A percentile compares a stretch with the other conserved stretches of the same genome.
Evolutionary conservation across 140 eudicot genomes (phyloP).

Genomic region (Cichorium intybus): DNA sequence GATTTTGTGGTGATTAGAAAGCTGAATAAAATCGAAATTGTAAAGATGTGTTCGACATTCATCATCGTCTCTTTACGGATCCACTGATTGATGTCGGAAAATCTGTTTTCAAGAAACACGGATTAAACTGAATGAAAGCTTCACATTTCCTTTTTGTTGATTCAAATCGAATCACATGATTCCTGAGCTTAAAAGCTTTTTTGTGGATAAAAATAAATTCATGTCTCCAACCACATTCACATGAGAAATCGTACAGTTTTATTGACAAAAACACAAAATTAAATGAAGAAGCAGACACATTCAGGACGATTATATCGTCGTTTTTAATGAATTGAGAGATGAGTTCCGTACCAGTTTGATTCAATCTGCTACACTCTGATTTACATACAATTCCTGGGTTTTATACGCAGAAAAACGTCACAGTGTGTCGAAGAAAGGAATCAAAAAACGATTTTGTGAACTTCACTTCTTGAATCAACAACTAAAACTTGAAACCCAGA

Average conservation of each 20-base stretch:
- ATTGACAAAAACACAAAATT: slow-evolving; percentile 7
- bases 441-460: slow-evolving; percentile 25
- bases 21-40: slow-evolving; percentile 38
- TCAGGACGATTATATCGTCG: background rate
- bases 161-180: background rate
- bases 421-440: slow-evolving; percentile 35
- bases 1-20: slow-evolving; percentile 37
- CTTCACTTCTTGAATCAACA: slow-evolving; percentile 19
- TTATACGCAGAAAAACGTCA: background rate
- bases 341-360: slow-evolving; percentile 23
- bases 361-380: slow-evolving; percentile 19
- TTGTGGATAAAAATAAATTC: background rate
- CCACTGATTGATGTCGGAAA: slow-evolving; percentile 34
- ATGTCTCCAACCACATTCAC: background rate
- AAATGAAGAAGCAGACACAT: background rate
- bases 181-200: background rate
- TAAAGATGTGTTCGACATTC: slow-evolving; percentile 30
- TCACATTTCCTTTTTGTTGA: background rate
- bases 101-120: slow-evolving; percentile 28
- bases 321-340: background rate
- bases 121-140: slow-evolving; percentile 13
- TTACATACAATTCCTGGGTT: slow-evolving; percentile 21
- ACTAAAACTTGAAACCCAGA: slow-evolving; percentile 9
- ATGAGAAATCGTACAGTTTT: slow-evolving; percentile 2
- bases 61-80: slow-evolving; percentile 49